Evolutionary conservation across 2,329 filamentous ascomycete species (phyloP), one percentile per base, ranked within the genome.

Genomic region (Alternaria panax): DNA sequence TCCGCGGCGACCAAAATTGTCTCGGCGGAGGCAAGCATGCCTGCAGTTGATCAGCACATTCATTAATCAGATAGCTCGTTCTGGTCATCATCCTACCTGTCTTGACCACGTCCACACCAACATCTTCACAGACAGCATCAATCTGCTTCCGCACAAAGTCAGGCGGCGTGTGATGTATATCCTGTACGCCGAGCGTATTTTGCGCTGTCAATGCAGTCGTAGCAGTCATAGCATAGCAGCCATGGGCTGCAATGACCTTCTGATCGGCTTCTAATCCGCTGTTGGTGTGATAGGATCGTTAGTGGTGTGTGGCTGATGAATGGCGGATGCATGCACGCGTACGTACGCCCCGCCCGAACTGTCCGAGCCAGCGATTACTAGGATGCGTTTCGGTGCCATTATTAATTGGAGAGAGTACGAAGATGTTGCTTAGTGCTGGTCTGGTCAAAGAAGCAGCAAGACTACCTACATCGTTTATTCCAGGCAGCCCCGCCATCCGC

Each of bases 171-270:
- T 90, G 81, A 73, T 97, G 92, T 51, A 98, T 92, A 65, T 86
- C 92, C 62, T 88, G 84, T 14, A 98, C 93, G 5, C 92, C 92
- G 53, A 86, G 84, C 0, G 95, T 99, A 79, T 98, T 97, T 75
- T 98, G 95, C 16, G 92, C 93, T n/a, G 95, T 99, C 73, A 99
- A 82, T 20, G 94, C 94, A 14, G 94, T 96, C 9, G 94, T 97
- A 22, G 93, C 92, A 51, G 94, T 97, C 88, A 97, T 96, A 60
- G 92, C 93, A 83, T 98, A 98, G 80, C 92, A 95, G 60, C 90
- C 89, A 85, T 98, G 93, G 18, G 92, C 92, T 43, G 93, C 91
- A 61, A 97, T 90, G 62, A 96, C 93, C 77, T 97, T 96, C 75
- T 98, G 93, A 76, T 98, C 94, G 38, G 94, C 95, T 79, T 99